A percentile compares a stretch with the other conserved stretches of the same genome.
Evolutionary conservation across 805 yeast genomes (phyloP).

Genomic region (Monosporozyma yasuniensis): DNA sequence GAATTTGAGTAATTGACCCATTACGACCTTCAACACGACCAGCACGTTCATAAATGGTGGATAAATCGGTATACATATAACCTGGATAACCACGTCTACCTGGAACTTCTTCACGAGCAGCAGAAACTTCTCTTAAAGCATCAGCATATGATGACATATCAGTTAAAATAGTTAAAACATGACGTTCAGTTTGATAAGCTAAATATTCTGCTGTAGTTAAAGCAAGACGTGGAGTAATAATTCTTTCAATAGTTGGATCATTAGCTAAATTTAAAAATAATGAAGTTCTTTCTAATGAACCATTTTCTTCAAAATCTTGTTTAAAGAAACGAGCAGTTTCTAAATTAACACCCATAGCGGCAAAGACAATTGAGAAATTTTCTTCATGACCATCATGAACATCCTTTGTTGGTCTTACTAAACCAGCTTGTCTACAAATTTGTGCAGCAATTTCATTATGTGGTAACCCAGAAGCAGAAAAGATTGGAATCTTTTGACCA

Average conservation of each 20-base stretch:
- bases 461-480: conserved; percentile 98
- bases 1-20: conserved; percentile 98
- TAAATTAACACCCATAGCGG: conserved; percentile 99
- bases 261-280: conserved; percentile 95
- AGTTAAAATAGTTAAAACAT: conserved; percentile 92
- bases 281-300: conserved; percentile 95
- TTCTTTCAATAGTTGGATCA: conserved; percentile 99
- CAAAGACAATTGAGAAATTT: conserved; percentile 96
- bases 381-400: conserved; percentile 99
- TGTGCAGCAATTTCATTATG: conserved; percentile 99
- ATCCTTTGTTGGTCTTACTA: conserved; percentile 98
- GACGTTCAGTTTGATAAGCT: conserved; percentile 99
- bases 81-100: conserved; percentile 99
- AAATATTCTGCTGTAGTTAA: conserved; percentile 96
- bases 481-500: conserved; percentile 99
- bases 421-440: conserved; percentile 98
- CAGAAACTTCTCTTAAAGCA: conserved; percentile 98
- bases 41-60: conserved; percentile 98
- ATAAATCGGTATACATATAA: conserved; percentile 99
- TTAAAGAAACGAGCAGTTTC: conserved; percentile 98
- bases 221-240: conserved; percentile 97
- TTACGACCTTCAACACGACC: conserved; percentile 99
- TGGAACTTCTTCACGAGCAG: conserved; percentile 99
- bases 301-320: conserved; percentile 98
- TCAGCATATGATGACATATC: conserved; percentile 99